Base-by-base conservation (phyloP, 75 land plant species). In the Picea glauca region DNA sequence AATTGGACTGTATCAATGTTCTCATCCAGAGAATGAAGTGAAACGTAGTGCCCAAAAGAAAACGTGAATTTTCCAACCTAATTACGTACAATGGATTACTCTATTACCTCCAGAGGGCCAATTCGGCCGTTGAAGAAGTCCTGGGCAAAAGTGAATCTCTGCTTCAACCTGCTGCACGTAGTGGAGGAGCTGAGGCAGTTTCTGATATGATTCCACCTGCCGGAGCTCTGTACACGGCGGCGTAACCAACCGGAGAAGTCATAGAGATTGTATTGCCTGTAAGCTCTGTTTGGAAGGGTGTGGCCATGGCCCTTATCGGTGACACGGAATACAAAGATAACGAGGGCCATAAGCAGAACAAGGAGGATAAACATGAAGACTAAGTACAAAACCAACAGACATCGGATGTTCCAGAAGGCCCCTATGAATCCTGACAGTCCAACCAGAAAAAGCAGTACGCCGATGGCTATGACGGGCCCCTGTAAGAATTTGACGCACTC, bases 191-290 rank as follows among this genome's bases (percentile, higher is more conserved):
- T 62, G 12, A 93, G 78, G 77, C 93, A 93, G 58, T 7, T 60
- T 76, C 81, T 82, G 61, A 93, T 93, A 66, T 83, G 58, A 70
- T 88, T 76, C 94, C 92, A 92, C 77, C 84, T 84, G 17, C 61
- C 46, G 12, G 85, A 50, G 21, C 79, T 74, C 4, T 78, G 40
- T 21, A 93, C 91, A 13, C 88, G 65, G 23, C 82, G 76, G 12
- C 81, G 77, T 1, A 93, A 81, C 96, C 96, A 93, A 1, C 82
- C 82, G 14, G 92, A 91, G 79, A 78, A 91, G 77, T 91, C 96
- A 30, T 85, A 86, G 0, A 90, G 79, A 30, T 68, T 21, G 78
- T 93, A 91, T 40, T 90, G 94, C 80, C 84, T 83, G 85, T 79
- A 91, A 3, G 77, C 82, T 20, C 90, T 83, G 59, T 80, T 84